These are phyloP conservation scores for Penicillium arizonense DNA, from an alignment of 495 filamentous ascomycete genomes.

Conservation along the genomic window DNA sequence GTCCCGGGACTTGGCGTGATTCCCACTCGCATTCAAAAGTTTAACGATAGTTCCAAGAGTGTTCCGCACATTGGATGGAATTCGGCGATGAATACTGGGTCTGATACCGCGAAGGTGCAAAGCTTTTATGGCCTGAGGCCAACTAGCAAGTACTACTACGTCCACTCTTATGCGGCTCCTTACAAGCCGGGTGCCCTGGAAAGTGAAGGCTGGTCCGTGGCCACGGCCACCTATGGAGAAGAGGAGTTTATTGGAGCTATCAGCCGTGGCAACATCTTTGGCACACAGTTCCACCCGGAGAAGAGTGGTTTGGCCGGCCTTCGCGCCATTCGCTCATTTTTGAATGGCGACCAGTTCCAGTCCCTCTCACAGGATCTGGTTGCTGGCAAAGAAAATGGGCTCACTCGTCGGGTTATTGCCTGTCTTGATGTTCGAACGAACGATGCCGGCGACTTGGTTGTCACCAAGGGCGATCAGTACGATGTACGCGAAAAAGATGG, in stretches of 20 bases:
- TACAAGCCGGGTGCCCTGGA: conserved; percentile 71
- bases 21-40: conserved; percentile 67
- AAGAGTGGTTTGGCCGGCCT: conserved; percentile 92
- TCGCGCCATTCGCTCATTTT: conserved; percentile 78
- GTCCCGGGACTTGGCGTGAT: conserved; percentile 74
- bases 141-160: conserved; percentile 95
- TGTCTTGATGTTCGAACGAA: conserved; percentile 97
- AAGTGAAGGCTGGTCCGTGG: conserved; percentile 79
- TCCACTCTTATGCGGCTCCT: conserved; percentile 88
- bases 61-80: conserved; percentile 99
- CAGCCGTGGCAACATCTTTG: conserved; percentile 78
- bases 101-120: conserved; percentile 40
- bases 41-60: conserved; percentile 74
- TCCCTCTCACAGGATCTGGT: conserved; percentile 31
- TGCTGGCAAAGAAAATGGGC: conserved; percentile 51
- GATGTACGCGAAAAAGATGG: conserved; percentile 91
- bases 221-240: conserved; percentile 80
- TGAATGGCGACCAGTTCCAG: conserved; percentile 60
- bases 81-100: conserved; percentile 61
- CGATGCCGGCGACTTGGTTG: conserved; percentile 90
- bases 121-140: conserved; percentile 74
- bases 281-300: conserved; percentile 96
- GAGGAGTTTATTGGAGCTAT: conserved; percentile 93
- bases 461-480: conserved; percentile 98
- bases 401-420: conserved; percentile 89